phyloP scores from a whole-genome alignment of 177 flowering plant species.

The Vitis hybrid region DNA sequence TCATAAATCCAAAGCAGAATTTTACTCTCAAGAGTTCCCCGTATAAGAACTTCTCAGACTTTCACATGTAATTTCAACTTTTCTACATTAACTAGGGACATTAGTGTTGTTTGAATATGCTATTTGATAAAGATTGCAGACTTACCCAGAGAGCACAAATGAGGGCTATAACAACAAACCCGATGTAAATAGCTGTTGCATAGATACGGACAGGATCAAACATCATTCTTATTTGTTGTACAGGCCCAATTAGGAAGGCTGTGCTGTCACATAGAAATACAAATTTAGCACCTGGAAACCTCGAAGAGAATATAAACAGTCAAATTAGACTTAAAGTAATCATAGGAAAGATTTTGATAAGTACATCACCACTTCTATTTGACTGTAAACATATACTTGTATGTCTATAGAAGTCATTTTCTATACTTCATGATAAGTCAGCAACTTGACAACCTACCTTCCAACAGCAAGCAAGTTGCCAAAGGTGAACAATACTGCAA shows the following conservation, averaged over 20 bases:
- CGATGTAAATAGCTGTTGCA: constrained; percentile 81
- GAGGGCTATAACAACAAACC: constrained; percentile 76
- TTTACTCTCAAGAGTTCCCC: not conserved
- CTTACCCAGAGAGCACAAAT: constrained; percentile 90
- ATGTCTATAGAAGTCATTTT: not conserved
- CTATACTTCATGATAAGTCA: not conserved
- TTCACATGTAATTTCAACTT: not conserved
- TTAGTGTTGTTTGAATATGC: not conserved
- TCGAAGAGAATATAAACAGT: too few species aligned
- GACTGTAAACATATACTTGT: not conserved
- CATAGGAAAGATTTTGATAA: not conserved
- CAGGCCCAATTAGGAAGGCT: constrained; percentile 83
- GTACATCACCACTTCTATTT: not conserved
- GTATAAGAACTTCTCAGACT: not conserved
- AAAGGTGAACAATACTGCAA: constrained; percentile 76
- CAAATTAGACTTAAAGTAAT: too few species aligned
- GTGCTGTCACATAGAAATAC: constrained; percentile 68
- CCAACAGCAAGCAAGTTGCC: constrained; percentile 87
- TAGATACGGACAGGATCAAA: constrained; percentile 75
- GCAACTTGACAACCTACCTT: constrained; percentile 46
- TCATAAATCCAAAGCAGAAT: too few species aligned
- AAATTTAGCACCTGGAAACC: constrained; percentile 10
- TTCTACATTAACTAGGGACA: not conserved
- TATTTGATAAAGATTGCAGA: not conserved
- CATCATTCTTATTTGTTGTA: constrained; percentile 83